Conservation (phyloP, 768 basidiomycete species). For the Suillus lakei region DNA sequence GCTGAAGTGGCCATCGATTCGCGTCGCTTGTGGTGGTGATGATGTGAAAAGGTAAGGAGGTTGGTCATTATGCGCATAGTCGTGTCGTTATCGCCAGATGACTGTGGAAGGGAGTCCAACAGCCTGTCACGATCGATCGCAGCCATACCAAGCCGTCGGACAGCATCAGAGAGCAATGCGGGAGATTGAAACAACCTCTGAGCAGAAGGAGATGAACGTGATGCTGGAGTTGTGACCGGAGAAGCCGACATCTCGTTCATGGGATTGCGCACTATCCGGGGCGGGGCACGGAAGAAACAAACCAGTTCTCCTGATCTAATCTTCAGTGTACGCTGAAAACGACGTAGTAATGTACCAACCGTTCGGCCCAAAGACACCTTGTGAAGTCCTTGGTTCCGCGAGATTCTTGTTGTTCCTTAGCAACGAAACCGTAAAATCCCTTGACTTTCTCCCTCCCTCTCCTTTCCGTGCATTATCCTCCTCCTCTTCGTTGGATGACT, state of each 20-base stretch:
- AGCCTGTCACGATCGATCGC: slow-evolving; percentile 56
- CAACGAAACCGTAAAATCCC: slow-evolving; percentile 57
- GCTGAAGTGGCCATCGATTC: slow-evolving; percentile 8
- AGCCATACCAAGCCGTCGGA: slow-evolving; percentile 64
- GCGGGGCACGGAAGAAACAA: slow-evolving; percentile 83
- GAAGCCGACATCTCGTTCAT: slow-evolving; percentile 55
- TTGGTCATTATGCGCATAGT: slow-evolving; percentile 82
- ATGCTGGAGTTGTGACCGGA: slow-evolving; percentile 36
- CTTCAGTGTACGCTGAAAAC: slow-evolving; percentile 1
- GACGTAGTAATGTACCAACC: slow-evolving; percentile 48
- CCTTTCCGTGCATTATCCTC: slow-evolving; percentile 39
- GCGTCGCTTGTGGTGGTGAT: slow-evolving; percentile 33
- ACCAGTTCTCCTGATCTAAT: slow-evolving; percentile 74
- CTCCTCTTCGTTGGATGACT: slow-evolving; percentile 72
- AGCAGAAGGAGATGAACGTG: slow-evolving; percentile 27
- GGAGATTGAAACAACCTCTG: slow-evolving; percentile 61
- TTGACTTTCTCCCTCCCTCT: slow-evolving; percentile 40
- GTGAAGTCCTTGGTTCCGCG: slow-evolving; percentile 84
- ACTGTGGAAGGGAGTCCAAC: slow-evolving; percentile 40
- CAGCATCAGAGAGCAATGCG: slow-evolving; percentile 72
- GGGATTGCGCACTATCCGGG: slow-evolving; percentile 66
- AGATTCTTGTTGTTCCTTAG: slow-evolving; percentile 75
- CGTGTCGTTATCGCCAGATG: slow-evolving; percentile 55
- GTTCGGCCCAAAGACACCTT: slow-evolving; percentile 88
- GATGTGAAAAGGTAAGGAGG: slow-evolving; percentile 63